These are phyloP conservation scores for Blastobotrys proliferans DNA, from an alignment of 1,139 yeast species.

Conservation along the genomic window DNA sequence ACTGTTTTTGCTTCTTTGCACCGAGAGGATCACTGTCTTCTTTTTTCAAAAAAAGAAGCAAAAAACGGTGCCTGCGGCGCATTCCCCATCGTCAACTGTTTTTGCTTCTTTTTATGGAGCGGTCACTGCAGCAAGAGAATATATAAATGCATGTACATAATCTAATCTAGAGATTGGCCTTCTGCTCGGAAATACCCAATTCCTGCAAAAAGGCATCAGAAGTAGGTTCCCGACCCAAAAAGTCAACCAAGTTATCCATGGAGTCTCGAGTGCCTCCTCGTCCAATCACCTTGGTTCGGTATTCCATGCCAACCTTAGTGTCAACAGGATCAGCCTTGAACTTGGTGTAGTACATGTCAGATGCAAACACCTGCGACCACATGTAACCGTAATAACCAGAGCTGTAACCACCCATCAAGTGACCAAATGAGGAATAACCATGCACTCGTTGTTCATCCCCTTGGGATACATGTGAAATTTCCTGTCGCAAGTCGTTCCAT, in stretches of 20 bases:
- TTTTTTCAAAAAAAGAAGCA: no score
- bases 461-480: constrained; percentile 52
- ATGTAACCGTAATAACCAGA: constrained; percentile 84
- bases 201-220: constrained; percentile 67
- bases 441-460: constrained; percentile 50
- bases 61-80: no score
- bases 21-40: no score
- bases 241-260: constrained; percentile 56
- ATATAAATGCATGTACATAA: no score
- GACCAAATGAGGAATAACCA: constrained; percentile 78
- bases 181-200: constrained; percentile 15
- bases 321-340: constrained; percentile 68
- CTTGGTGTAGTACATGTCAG: constrained; percentile 73
- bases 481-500: constrained; percentile 64
- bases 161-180: neutral
- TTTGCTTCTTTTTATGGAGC: no score
- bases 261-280: constrained; percentile 75
- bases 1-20: no score
- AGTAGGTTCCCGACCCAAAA: constrained; percentile 73
- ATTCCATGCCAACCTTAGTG: constrained; percentile 54
- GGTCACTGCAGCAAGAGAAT: no score
- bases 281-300: constrained; percentile 64
- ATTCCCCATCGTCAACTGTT: no score
- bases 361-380: constrained; percentile 82
- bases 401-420: constrained; percentile 79